Percentiles rank a stretch among this genome's conserved stretches.
These are phyloP conservation scores for Trichoderma endophyticum DNA, from an alignment of 2,329 filamentous ascomycete species.

Conservation along the genomic window DNA sequence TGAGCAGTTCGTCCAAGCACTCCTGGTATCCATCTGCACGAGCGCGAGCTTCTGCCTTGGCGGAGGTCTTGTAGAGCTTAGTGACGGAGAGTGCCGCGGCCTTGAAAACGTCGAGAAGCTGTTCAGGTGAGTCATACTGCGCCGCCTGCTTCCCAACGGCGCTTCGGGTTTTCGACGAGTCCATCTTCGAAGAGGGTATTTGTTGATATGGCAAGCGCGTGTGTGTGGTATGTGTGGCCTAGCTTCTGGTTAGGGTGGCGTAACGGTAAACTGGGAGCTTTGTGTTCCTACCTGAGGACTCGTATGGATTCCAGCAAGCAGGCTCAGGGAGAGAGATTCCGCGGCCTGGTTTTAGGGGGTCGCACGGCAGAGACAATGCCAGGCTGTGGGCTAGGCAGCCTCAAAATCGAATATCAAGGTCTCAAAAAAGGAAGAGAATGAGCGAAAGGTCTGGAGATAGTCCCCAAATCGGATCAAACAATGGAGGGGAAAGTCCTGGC, in stretches of 20 bases:
- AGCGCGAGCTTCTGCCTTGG: constrained; percentile 70
- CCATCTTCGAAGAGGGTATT: constrained; percentile 11
- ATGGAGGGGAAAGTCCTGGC: constrained; percentile 9
- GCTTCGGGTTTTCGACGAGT: constrained; percentile 20
- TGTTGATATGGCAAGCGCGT: not conserved
- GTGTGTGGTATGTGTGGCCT: not conserved
- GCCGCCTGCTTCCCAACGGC: constrained; percentile 31
- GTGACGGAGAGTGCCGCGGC: constrained; percentile 90
- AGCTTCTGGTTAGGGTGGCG: not conserved
- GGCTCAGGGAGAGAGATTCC: not conserved
- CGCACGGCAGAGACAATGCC: not conserved
- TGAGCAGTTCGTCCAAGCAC: constrained; percentile 83
- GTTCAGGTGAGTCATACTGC: constrained; percentile 49
- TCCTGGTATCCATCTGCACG: constrained; percentile 87
- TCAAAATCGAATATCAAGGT: not conserved
- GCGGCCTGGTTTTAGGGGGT: not conserved
- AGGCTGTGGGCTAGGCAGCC: not conserved
- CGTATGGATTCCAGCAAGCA: not conserved
- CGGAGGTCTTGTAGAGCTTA: constrained; percentile 91
- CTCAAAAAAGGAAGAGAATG: not conserved
- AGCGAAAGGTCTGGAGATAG: not conserved
- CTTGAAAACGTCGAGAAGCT: constrained; percentile 85
- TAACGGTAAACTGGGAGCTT: constrained; percentile 4
- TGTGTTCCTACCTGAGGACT: constrained; percentile 12
- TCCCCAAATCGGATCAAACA: not conserved